These are phyloP conservation scores for Helicocarpus griseus DNA, from an alignment of 2,329 filamentous ascomycete genomes.

Conservation along the genomic window DNA sequence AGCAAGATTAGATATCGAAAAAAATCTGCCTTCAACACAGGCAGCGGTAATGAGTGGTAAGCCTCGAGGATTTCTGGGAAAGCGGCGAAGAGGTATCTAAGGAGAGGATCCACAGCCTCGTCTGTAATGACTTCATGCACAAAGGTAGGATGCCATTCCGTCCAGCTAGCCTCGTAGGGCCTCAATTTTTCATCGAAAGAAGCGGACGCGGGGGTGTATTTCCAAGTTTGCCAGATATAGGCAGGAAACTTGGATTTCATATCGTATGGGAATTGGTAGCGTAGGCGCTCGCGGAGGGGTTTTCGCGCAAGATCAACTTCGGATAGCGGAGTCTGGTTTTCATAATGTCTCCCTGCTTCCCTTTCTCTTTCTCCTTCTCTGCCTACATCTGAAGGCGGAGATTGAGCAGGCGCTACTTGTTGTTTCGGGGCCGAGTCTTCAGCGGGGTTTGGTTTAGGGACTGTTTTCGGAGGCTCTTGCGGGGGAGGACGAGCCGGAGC, in stretches of 20 bases:
- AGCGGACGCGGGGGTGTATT: conserved; percentile 65
- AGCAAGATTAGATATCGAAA: conserved; percentile 68
- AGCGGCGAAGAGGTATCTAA: conserved; percentile 77
- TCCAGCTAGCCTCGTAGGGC: conserved; percentile 81
- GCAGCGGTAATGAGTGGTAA: conserved; percentile 61
- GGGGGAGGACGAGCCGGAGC: neutral
- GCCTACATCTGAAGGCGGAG: neutral
- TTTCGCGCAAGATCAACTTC: conserved; percentile 62
- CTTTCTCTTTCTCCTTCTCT: no score
- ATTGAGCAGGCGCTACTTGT: neutral
- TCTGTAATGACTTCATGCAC: conserved; percentile 98
- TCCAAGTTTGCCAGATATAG: conserved; percentile 99
- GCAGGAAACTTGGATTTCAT: conserved; percentile 81
- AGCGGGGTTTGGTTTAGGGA: neutral
- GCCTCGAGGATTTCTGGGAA: conserved; percentile 70
- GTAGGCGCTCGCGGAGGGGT: conserved; percentile 68
- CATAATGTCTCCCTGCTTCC: no score
- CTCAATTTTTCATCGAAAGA: conserved; percentile 68
- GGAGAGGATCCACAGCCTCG: conserved; percentile 66
- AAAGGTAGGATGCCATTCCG: conserved; percentile 75
- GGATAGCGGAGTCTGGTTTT: conserved; percentile 44
- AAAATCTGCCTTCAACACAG: conserved; percentile 70
- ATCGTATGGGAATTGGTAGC: conserved; percentile 91
- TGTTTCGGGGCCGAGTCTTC: neutral
- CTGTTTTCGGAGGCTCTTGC: neutral